phyloP scores from a whole-genome alignment of 352 stramenopile species.

The Phytophthora pini region DNA sequence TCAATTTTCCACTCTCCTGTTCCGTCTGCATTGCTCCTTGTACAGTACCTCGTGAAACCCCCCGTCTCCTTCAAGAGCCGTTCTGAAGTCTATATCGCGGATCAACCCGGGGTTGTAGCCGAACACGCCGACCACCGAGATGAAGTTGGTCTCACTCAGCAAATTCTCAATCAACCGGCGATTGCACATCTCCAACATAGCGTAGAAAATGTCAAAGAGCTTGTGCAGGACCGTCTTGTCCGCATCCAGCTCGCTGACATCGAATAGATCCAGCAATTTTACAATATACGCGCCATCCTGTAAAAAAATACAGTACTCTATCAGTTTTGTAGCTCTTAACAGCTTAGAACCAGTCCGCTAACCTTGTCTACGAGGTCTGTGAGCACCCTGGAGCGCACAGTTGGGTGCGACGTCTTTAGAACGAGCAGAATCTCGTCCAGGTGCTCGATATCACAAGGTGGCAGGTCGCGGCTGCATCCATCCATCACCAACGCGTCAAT shows the following conservation, averaged over 20 bases:
- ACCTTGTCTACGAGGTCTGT: slow-evolving; percentile 59
- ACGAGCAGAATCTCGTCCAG: slow-evolving; percentile 68
- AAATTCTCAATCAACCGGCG: slow-evolving; percentile 71
- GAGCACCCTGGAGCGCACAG: slow-evolving; percentile 56
- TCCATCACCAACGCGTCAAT: slow-evolving; percentile 13
- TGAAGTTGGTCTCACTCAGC: slow-evolving; percentile 78
- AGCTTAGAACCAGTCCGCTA: neutral
- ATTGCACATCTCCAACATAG: slow-evolving; percentile 80
- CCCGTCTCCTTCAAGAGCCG: slow-evolving; percentile 58
- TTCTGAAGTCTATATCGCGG: slow-evolving; percentile 77
- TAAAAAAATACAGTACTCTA: neutral
- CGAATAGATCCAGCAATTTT: slow-evolving; percentile 79
- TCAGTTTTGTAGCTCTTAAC: neutral
- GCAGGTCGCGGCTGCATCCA: slow-evolving; percentile 56
- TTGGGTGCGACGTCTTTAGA: slow-evolving; percentile 68
- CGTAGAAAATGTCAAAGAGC: slow-evolving; percentile 83
- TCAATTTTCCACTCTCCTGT: slow-evolving; percentile 2
- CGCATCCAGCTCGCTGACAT: slow-evolving; percentile 70
- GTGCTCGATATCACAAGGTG: slow-evolving; percentile 68
- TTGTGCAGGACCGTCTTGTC: slow-evolving; percentile 66
- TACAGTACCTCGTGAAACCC: slow-evolving; percentile 71
- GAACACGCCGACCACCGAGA: slow-evolving; percentile 84
- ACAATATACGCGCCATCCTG: slow-evolving; percentile 78
- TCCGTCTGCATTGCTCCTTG: neutral
- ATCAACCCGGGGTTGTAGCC: slow-evolving; percentile 83